Evolutionary conservation across 148 eudicot species (phyloP).

Genomic region (Rhododendron henanense): DNA sequence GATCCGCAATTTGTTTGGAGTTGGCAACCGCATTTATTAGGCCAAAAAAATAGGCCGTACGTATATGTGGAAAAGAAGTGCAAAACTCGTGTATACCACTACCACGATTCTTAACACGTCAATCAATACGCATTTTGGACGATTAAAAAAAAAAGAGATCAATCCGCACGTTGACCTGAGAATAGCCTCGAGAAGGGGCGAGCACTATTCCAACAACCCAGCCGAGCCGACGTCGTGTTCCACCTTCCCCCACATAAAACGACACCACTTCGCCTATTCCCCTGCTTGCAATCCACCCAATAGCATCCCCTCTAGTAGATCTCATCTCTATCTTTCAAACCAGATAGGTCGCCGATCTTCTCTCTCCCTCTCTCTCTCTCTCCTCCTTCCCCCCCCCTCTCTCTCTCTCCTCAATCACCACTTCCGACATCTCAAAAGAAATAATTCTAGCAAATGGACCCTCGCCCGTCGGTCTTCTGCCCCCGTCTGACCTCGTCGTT

Average conservation of each 20-base stretch:
- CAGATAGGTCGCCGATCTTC: constrained; percentile 2
- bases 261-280: neutral
- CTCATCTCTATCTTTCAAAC: neutral
- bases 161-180: neutral
- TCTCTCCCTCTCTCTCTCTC: neutral
- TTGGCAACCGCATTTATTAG: no score
- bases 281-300: neutral
- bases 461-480: neutral
- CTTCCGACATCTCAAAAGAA: neutral
- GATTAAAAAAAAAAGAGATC: neutral
- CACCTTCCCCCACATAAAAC: neutral
- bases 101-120: no score
- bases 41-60: no score
- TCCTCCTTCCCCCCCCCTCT: neutral
- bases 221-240: neutral
- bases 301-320: neutral
- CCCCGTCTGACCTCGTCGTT: constrained; percentile 9
- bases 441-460: neutral
- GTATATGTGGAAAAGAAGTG: no score
- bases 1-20: no score
- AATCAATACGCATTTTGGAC: no score
- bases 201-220: neutral
- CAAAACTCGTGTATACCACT: no score
- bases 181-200: neutral
- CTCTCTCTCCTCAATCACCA: neutral